Evolutionary conservation across 805 yeast species (phyloP), one percentile per base, ranked within the genome.

Genomic region (Nakazawaea molendinolei): DNA sequence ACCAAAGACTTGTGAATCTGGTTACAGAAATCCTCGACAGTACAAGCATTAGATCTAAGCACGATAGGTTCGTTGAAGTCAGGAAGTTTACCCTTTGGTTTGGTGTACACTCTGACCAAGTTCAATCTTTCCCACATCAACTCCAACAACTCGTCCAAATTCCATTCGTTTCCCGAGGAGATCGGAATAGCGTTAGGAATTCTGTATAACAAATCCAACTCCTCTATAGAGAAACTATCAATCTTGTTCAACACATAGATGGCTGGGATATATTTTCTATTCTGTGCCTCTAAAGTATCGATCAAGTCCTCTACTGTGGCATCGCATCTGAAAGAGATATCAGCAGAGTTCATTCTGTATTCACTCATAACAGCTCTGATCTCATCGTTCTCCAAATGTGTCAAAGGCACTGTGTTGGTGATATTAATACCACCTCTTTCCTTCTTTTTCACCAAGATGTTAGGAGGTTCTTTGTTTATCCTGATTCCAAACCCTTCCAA

Each of bases 111-210:
- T 55, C 99, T 78, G 27, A 90, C 97, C 52, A 92, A 67, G 48
- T 85, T 79, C 51, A 92, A 72, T 55, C 81, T 75, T 38, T 79
- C 85, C 99, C 99, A 92, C 97, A 92, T 92, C 56, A 77, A 69
- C 53, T 90, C 95, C 48, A 92, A 67, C 48, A 92, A 70, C 61
- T 90, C 97, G 60, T 92, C 98, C 54, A 92, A 67, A 56, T 92
- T 92, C 98, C 98, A 92, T 47, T 94, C 95, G 55, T 83, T 73
- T 44, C 95, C 97, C 6, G 96, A 83, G 8, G 96, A 85, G 43
- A 92, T 90, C 26, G 98, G 98, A 34, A 92, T 95, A 6, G 97
- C 97, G 61, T 92, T 79, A 34, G 98, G 98, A 50, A 92, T 92
- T 56, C 92, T 76, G 66, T 85, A 82, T 44, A 92, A 62, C 41